Base-by-base conservation (phyloP, 2,329 filamentous ascomycete species). In the Botrytis galanthina region DNA sequence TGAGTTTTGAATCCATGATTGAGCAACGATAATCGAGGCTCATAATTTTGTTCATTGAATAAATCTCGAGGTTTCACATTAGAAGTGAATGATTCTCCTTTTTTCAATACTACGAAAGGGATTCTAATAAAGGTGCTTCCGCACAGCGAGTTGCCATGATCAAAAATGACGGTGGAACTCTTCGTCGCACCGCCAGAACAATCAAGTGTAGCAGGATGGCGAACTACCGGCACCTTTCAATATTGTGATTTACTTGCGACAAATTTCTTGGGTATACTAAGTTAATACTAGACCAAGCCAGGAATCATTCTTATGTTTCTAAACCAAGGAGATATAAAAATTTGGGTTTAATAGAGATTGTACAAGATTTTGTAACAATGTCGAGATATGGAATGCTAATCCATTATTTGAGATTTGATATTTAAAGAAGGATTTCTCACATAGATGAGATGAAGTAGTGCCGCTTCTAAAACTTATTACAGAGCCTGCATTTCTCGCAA, bases 41-140 rank as follows among this genome's bases (percentile, higher is more conserved):
- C 10, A 14, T 16, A n/a, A 51, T 14, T 14, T n/a, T 0, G 14
- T 14, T 3, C 2, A 16, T 1, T n/a, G 48, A 51, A n/a, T n/a
- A n/a, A 14, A n/a, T 7, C 12, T 51, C 22, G 10, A 6, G 26
- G 4, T 1, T n/a, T n/a, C 2, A 51, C 5, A 12, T n/a, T 7
- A 7, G 12, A n/a, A n/a, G 48, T 51, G 26, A n/a, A n/a, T n/a
- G 0, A 12, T 26, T 14, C 9, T 10, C 0, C 3, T 0, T 51
- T 7, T 16, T 2, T n/a, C 0, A n/a, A 6, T 16, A 0, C 1
- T 2, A 51, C 16, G 4, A 6, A n/a, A n/a, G 26, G 0, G 4
- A 16, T n/a, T 51, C 5, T 3, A 6, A n/a, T 14, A 6, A 51
- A 6, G 1, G 26, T 1, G 10, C 22, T 51, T n/a, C 26, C 10